Conservation (phyloP, 2,329 filamentous ascomycete species). For the Calonectria hongkongensis region DNA sequence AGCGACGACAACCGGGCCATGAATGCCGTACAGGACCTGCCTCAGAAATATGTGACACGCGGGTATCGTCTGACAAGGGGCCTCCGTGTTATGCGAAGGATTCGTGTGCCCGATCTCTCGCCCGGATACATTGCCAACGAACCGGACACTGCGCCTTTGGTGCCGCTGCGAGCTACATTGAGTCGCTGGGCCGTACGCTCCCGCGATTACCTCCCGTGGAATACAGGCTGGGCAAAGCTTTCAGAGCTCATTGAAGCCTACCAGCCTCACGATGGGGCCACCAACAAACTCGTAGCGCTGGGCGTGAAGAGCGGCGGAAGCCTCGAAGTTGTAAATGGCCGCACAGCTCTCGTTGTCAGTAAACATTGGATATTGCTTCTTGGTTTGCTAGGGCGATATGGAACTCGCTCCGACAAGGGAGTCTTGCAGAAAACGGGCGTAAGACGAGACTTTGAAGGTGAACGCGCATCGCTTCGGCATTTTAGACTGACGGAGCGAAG, state of each 20-base stretch:
- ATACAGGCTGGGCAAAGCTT: slow-evolving; percentile 39
- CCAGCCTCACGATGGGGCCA: slow-evolving; percentile 17
- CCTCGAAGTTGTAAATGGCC: slow-evolving; percentile 35
- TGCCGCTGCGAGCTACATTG: slow-evolving; percentile 25
- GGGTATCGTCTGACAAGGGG: slow-evolving; percentile 28
- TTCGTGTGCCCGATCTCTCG: slow-evolving; percentile 34
- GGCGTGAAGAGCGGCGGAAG: slow-evolving; percentile 21
- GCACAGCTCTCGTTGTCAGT: slow-evolving; percentile 32
- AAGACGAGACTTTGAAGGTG: slow-evolving; percentile 28
- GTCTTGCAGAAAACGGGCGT: slow-evolving; percentile 25
- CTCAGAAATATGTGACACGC: slow-evolving; percentile 33
- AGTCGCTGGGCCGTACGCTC: slow-evolving; percentile 23
- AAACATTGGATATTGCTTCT: slow-evolving; percentile 39
- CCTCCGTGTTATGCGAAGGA: slow-evolving; percentile 28
- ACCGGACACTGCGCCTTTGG: slow-evolving; percentile 25
- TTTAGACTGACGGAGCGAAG: slow-evolving; percentile 14
- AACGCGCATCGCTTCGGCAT: slow-evolving; percentile 30
- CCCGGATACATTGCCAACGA: slow-evolving; percentile 40
- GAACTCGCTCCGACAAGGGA: slow-evolving; percentile 32
- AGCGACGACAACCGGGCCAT: slow-evolving; percentile 38
- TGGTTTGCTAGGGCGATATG: slow-evolving; percentile 35
- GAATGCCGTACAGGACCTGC: slow-evolving; percentile 37
- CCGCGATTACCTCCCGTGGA: slow-evolving; percentile 32
- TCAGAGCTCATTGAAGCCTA: slow-evolving; percentile 36
- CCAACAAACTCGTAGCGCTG: slow-evolving; percentile 26